phyloP scores from a whole-genome alignment of 139 green algal genomes.

The Chlamydomonas incerta region DNA sequence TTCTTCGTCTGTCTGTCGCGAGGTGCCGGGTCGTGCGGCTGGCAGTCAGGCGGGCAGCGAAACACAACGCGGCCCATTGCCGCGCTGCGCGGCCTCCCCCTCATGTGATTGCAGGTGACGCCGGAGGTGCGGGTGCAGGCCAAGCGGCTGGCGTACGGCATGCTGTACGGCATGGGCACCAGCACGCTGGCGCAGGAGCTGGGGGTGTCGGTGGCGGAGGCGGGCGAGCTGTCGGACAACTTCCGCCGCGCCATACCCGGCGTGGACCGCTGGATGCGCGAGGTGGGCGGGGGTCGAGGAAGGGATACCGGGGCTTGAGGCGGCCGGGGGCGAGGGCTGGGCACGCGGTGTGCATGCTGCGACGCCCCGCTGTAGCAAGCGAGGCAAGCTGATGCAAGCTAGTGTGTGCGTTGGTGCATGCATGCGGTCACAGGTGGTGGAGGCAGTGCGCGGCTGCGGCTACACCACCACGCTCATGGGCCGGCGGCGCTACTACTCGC shows the following conservation, averaged over 20 bases:
- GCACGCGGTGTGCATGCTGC: too few relatives aligned
- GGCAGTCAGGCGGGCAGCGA: too few relatives aligned
- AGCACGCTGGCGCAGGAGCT: constrained; percentile 62
- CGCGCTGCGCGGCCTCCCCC: too few relatives aligned
- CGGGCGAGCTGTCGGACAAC: constrained; percentile 44
- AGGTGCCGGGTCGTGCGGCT: too few relatives aligned
- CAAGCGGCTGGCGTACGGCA: constrained; percentile 84
- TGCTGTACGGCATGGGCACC: constrained; percentile 85
- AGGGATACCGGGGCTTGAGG: too few relatives aligned
- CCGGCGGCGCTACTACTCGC: constrained; percentile 68
- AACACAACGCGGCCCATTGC: too few relatives aligned
- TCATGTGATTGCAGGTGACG: constrained; percentile 53
- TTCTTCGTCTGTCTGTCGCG: too few relatives aligned
- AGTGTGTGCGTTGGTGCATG: too few relatives aligned
- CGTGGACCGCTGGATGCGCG: constrained; percentile 49
- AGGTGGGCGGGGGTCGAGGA: neutral
- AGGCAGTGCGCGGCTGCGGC: constrained; percentile 50
- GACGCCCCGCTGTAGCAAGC: too few relatives aligned
- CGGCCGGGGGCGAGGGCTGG: too few relatives aligned
- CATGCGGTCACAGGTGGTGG: constrained; percentile 55
- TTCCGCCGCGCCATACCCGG: constrained; percentile 64
- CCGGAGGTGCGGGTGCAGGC: constrained; percentile 61
- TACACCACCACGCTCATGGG: constrained; percentile 71
- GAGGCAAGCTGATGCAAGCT: too few relatives aligned
- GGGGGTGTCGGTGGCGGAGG: constrained; percentile 47